Percentiles rank a stretch among this genome's conserved stretches.
Evolutionary conservation across 208 protist species (phyloP).

Genomic region (Herpetomonas samuelpessoai): DNA sequence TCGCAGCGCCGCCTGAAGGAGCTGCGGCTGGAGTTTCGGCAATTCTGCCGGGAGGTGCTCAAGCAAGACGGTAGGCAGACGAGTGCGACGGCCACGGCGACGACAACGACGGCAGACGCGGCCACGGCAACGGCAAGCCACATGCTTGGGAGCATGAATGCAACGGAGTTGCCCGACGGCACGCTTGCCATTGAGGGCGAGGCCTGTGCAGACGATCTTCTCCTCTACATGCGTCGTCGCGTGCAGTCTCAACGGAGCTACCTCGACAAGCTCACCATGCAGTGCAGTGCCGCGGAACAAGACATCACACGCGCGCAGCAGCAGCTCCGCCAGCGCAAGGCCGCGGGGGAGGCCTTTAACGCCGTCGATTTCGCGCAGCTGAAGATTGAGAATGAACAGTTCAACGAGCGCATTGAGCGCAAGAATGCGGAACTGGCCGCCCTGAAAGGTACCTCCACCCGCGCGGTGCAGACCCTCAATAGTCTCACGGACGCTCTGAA

Average conservation of each 20-base stretch:
- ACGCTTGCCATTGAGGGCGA: no score
- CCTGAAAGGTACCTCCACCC: constrained; percentile 94
- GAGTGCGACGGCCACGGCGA: not conserved
- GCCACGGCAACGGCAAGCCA: not conserved
- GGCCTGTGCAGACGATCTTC: constrained; percentile 79
- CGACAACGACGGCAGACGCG: constrained; percentile 15
- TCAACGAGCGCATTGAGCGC: constrained; percentile 92
- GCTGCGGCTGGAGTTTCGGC: constrained; percentile 64
- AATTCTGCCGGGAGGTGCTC: constrained; percentile 78
- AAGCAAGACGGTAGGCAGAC: constrained; percentile 7
- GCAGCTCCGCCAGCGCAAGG: constrained; percentile 86
- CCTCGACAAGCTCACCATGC: constrained; percentile 85
- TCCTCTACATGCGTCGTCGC: constrained; percentile 81
- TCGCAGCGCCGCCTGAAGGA: constrained; percentile 55
- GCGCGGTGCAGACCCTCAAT: constrained; percentile 92
- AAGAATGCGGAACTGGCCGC: constrained; percentile 93
- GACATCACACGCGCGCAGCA: constrained; percentile 80
- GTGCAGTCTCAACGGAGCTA: constrained; percentile 60
- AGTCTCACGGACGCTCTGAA: constrained; percentile 85
- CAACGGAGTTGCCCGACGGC: no score
- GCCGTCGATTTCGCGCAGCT: constrained; percentile 96
- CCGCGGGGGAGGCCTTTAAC: constrained; percentile 91
- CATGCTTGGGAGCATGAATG: no score
- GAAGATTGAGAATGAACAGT: constrained; percentile 95
- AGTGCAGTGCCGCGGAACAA: constrained; percentile 72